A percentile compares a stretch with the other conserved stretches of the same genome.
Evolutionary conservation across 116 monocot species (phyloP).

Genomic region (Iris pallida): DNA sequence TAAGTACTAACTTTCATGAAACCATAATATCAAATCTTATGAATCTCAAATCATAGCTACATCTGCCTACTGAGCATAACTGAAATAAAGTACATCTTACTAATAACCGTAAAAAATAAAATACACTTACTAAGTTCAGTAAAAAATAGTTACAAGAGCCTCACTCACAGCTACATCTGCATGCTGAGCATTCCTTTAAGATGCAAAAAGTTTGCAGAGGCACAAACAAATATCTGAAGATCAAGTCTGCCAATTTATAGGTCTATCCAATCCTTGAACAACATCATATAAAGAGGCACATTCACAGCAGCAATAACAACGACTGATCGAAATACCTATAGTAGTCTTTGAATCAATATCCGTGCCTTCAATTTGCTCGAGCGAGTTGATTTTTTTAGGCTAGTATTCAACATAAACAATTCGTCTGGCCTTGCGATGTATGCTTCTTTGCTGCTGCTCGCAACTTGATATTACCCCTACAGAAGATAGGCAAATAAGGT

Average conservation of each 20-base stretch:
- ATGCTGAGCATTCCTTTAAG: no score
- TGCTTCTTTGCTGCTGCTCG: conserved; percentile 64
- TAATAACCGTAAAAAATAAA: no score
- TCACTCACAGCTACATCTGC: no score
- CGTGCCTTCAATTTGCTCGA: conserved; percentile 33
- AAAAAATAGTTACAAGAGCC: no score
- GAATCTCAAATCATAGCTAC: no score
- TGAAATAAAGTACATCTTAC: no score
- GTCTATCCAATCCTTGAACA: conserved; percentile 94
- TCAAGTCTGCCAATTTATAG: conserved; percentile 12
- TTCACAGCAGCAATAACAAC: conserved; percentile 68
- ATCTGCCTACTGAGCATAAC: no score
- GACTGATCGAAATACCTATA: conserved; percentile 42
- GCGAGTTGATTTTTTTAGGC: conserved; percentile 21
- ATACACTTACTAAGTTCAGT: no score
- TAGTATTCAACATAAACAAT: conserved; percentile 48
- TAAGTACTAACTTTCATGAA: no score
- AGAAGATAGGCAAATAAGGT: background rate
- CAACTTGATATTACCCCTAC: conserved; percentile 52
- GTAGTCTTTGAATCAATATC: conserved; percentile 39
- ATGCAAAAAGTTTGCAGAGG: no score
- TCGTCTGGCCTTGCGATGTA: conserved; percentile 28
- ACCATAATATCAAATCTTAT: no score
- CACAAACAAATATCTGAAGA: no score
- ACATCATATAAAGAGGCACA: conserved; percentile 81